Percentiles rank a stretch among this genome's conserved stretches.
phyloP scores from a whole-genome alignment of 192 early-diverging fungal genomes.

The Funneliformis geosporum region DNA sequence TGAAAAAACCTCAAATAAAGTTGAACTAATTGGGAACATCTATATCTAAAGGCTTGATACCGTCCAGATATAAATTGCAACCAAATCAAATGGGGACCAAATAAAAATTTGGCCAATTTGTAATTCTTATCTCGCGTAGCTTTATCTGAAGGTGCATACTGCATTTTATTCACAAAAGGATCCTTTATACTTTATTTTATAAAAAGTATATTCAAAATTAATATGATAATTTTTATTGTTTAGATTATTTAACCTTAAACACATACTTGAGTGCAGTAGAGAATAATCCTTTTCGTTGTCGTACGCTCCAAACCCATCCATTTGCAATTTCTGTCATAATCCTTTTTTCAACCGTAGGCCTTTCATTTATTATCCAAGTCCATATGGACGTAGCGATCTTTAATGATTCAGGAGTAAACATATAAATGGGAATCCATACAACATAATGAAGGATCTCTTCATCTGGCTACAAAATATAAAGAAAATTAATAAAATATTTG shows the following conservation, averaged over 20 bases:
- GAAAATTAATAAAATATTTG: not conserved
- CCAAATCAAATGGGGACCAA: constrained; percentile 78
- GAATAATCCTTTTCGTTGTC: constrained; percentile 82
- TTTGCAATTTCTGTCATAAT: constrained; percentile 83
- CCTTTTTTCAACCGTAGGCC: constrained; percentile 68
- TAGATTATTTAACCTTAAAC: not conserved
- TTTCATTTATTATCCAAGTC: constrained; percentile 84
- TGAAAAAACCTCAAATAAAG: constrained; percentile 81
- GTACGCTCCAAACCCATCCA: constrained; percentile 81
- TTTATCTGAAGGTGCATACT: constrained; percentile 89
- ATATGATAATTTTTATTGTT: too few species aligned
- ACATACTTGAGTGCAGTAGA: constrained; percentile 53
- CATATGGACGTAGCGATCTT: constrained; percentile 85
- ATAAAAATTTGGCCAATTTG: constrained; percentile 58
- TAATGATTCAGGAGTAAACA: constrained; percentile 79
- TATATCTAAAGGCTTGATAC: constrained; percentile 80
- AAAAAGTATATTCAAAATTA: not conserved
- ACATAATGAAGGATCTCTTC: constrained; percentile 78
- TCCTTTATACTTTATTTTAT: constrained; percentile 52
- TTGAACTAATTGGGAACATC: constrained; percentile 69
- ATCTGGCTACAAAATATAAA: constrained; percentile 50
- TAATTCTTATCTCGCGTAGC: constrained; percentile 63
- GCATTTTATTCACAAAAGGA: constrained; percentile 90
- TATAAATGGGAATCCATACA: constrained; percentile 81
- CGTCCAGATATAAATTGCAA: constrained; percentile 84